A percentile compares a stretch with the other conserved stretches of the same genome.
These are phyloP conservation scores for Podosphaera aphanis DNA, from an alignment of 2,329 filamentous ascomycete genomes.

Conservation along the genomic window DNA sequence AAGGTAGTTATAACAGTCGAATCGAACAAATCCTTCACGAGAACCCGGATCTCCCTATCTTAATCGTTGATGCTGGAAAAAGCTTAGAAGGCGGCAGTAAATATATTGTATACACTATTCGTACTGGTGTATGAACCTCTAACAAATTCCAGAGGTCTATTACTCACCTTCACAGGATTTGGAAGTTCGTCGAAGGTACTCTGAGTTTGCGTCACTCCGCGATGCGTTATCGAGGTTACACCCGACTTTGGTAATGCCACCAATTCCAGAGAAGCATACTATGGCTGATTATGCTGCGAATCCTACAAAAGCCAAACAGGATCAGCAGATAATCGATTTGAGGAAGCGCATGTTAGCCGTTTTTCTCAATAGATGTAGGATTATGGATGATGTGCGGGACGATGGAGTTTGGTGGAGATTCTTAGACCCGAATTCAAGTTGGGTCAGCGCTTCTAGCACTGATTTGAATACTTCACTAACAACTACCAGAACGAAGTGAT, in stretches of 20 bases:
- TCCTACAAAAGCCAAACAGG: conserved; percentile 92
- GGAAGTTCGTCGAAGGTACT: conserved; percentile 85
- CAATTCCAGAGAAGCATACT: conserved; percentile 95
- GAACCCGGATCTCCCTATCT: conserved; percentile 67
- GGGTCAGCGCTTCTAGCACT: conserved; percentile 33
- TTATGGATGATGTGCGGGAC: conserved; percentile 75
- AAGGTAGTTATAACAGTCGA: conserved; percentile 77
- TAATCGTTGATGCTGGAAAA: conserved; percentile 90
- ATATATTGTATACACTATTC: conserved; percentile 93
- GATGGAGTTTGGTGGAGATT: conserved; percentile 98
- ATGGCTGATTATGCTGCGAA: conserved; percentile 98
- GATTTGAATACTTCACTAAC: conserved; percentile 5
- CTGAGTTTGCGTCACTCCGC: conserved; percentile 80
- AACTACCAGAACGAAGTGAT: conserved; percentile 71
- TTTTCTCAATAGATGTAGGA: conserved; percentile 78
- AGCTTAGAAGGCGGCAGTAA: conserved; percentile 75
- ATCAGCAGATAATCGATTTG: conserved; percentile 86
- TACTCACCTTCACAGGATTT: conserved; percentile 40
- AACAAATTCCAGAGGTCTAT: not conserved
- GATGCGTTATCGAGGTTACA: conserved; percentile 77
- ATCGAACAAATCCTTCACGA: conserved; percentile 97
- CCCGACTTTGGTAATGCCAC: conserved; percentile 83
- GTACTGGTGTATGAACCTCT: conserved; percentile 47
- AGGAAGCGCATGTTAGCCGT: conserved; percentile 92
- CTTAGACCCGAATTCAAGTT: conserved; percentile 91